phyloP scores from a whole-genome alignment of 1,284 basidiomycete species.

The Puccinia triticina region DNA sequence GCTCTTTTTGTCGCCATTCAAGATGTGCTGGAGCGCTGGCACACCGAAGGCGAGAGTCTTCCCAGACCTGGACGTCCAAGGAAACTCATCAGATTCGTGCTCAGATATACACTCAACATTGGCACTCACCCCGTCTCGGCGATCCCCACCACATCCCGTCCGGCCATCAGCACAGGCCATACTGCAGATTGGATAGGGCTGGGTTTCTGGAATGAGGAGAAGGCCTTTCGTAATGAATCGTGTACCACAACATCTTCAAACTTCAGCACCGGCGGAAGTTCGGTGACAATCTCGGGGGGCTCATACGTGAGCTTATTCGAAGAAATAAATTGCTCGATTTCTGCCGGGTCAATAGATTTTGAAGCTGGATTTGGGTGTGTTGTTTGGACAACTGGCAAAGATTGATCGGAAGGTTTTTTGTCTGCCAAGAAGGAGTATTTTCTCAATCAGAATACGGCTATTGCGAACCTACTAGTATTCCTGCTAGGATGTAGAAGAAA shows the following conservation, averaged over 20 bases:
- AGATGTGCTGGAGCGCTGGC: conserved; percentile 75
- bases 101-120: conserved; percentile 20
- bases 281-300: conserved; percentile 63
- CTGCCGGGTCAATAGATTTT: conserved; percentile 52
- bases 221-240: conserved; percentile 68
- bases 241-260: conserved; percentile 75
- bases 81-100: background rate
- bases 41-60: conserved; percentile 97
- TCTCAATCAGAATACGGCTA: background rate
- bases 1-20: conserved; percentile 59
- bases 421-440: background rate
- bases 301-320: conserved; percentile 75
- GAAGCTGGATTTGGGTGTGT: background rate
- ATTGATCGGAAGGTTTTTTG: conserved; percentile 10
- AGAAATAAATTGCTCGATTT: conserved; percentile 70
- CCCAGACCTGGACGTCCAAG: conserved; percentile 63
- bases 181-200: conserved; percentile 95
- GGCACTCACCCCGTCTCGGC: conserved; percentile 88
- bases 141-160: conserved; percentile 88
- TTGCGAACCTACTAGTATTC: background rate
- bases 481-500: background rate
- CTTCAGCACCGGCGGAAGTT: conserved; percentile 71
- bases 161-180: conserved; percentile 84
- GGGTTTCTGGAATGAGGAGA: conserved; percentile 78
- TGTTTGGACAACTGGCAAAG: background rate